These are phyloP conservation scores for Heterobasidion annosum DNA, from an alignment of 1,284 basidiomycete genomes.

Conservation along the genomic window DNA sequence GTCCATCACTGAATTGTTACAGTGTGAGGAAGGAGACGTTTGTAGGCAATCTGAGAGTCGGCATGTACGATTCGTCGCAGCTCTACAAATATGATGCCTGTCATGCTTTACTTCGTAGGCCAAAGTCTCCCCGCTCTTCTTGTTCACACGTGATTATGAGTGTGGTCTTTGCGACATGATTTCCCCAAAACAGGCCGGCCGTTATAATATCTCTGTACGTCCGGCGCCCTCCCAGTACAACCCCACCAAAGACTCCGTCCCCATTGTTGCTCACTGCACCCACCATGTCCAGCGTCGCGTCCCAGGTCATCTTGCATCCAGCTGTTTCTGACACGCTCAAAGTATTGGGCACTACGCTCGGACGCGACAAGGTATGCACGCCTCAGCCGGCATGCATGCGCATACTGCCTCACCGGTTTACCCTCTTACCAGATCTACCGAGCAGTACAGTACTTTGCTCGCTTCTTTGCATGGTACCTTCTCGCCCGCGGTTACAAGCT, in stretches of 20 bases:
- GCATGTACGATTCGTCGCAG: no score
- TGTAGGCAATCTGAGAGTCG: no score
- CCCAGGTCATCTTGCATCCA: slow-evolving; percentile 82
- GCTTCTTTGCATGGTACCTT: slow-evolving; percentile 84
- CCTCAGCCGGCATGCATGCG: neutral
- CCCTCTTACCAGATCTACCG: slow-evolving; percentile 63
- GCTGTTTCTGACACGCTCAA: slow-evolving; percentile 69
- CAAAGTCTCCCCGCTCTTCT: no score
- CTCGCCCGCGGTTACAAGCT: slow-evolving; percentile 53
- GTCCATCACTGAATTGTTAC: no score
- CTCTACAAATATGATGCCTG: no score
- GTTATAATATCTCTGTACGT: neutral
- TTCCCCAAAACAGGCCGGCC: neutral
- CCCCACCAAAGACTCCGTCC: neutral
- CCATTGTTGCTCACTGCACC: neutral
- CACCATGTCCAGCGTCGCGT: slow-evolving; percentile 54
- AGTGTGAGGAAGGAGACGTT: no score
- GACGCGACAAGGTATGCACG: slow-evolving; percentile 74
- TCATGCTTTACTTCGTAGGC: neutral
- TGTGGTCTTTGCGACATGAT: neutral
- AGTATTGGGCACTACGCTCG: slow-evolving; percentile 73
- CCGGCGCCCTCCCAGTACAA: neutral
- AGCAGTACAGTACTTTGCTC: slow-evolving; percentile 85
- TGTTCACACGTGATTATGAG: neutral
- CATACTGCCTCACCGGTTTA: neutral